Evolutionary conservation across 2,329 filamentous ascomycete genomes (phyloP), one percentile per base, ranked within the genome.

Genomic region (Verticillium albo-atrum): DNA sequence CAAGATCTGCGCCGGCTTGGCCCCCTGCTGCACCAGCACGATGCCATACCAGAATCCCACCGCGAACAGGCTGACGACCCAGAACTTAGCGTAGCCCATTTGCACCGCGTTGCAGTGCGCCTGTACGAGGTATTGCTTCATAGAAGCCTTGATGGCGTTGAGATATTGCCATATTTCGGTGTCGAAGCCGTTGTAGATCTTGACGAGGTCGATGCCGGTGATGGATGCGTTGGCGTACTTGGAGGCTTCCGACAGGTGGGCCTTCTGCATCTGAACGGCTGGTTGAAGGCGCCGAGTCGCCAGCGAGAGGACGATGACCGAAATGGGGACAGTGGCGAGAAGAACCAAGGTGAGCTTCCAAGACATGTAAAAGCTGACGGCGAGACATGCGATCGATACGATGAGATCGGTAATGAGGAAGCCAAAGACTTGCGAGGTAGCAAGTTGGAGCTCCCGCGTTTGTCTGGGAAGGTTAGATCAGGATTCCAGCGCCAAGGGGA

Each of bases 31-130:
- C 10, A 95, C 86, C 2, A 97, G 80, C 1, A 84, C 77, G 28
- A 89, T 83, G 0, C 92, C 93, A 66, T 93, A 96, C 85, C 91
- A 97, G 68, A 98, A 97, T 0, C 92, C 93, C 60, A 92, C 83
- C 0, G 96, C 88, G 65, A 98, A 97, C 70, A 97, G 87, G 2
- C 80, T 81, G 3, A 92, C 82, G 30, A 89, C 87, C 77, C 92
- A 87, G 65, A 96, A 84, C 54, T 89, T 87, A 56, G 91, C 81
- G 54, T 89, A 83, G 0, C 87, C 88, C 68, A 90, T 86, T 68
- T 97, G 92, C 3, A 87, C 70, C 1, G 90, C 86, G 64, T 87
- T 90, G 17, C 85, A 81, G 53, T 84, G 80, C 0, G 89, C 89
- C 68, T 94, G 90, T 17, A 82, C 75, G 12, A 86, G 75, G 65